Base-by-base conservation (phyloP, 495 filamentous ascomycete species). In the Xylaria bambusicola region DNA sequence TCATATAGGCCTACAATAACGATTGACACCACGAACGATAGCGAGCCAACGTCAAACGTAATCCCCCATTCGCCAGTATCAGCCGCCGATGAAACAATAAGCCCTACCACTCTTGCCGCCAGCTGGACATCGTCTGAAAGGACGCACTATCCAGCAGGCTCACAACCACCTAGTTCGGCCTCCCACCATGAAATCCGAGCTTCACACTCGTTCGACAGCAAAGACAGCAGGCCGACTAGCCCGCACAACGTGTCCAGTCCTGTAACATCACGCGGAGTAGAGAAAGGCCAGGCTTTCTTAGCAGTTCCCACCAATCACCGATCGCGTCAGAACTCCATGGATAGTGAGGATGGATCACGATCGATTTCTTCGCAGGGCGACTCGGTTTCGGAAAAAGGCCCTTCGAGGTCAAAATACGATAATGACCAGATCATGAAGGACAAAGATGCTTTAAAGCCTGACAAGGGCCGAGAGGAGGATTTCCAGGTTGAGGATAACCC, bases 161-260 rank as follows among this genome's bases (percentile, higher is more conserved):
- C 7, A 21, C 66, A 68, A 18, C 47, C 58, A 13, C 67, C 65
- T 17, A 70, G 58, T 27, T 50, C 60, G 7, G 63, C 61, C 26
- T 60, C 63, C 20, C 65, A 58, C 9, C 56, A 62, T 17, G 88
- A 93, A 51, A 67, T 82, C 47, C 83, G 84, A 52, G 78, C 75
- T 24, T 73, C 82, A 0, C 77, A 77, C 52, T 91, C 89, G 3
- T 91, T 90, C 45, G 91, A 96, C 58, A 84, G 81, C 62, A 82
- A 77, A 66, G 88, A 92, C 56, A 90, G 87, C 67, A 79, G 90
- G 53, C 92, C 92, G n/a, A 91, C 88, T 0, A 96, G 92, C 42
- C 89, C 92, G 0, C 92, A 96, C 72, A 95, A 97, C 74, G 73
- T 96, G 51, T 93, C 90, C 6, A 93, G 88, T 13, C 89, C 88